Percentiles rank a stretch among this genome's conserved stretches.
Evolutionary conservation across 1,284 basidiomycete species (phyloP).

Genomic region (Microbotryum violaceum): DNA sequence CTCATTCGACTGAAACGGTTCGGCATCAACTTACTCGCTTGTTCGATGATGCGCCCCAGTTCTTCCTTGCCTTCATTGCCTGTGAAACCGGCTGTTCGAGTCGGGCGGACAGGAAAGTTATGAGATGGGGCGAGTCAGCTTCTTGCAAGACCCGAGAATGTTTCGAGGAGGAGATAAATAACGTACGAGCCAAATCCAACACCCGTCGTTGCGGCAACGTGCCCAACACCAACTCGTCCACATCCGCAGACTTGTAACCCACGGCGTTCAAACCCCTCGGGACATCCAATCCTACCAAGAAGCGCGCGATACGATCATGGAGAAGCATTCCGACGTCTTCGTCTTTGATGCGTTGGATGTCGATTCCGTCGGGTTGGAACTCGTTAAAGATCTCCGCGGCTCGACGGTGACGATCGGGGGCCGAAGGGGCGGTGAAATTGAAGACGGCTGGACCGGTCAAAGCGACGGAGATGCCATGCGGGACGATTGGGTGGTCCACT

Average conservation of each 20-base stretch:
- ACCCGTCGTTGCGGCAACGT: conserved; percentile 81
- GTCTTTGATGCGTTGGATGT: conserved; percentile 60
- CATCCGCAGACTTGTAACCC: conserved; percentile 45
- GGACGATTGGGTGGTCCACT: conserved; percentile 78
- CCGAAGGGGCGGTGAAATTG: conserved; percentile 84
- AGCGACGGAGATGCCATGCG: conserved; percentile 57
- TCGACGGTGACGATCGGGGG: conserved; percentile 81
- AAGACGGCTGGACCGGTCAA: conserved; percentile 85
- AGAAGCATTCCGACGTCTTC: conserved; percentile 70
- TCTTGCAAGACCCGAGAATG: too few relatives aligned
- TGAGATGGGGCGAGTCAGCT: too few relatives aligned
- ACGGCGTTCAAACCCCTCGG: conserved; percentile 80
- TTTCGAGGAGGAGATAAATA: not conserved
- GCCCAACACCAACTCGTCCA: conserved; percentile 61
- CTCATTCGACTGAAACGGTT: too few relatives aligned
- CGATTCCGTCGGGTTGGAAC: conserved; percentile 57
- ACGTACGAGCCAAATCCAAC: conserved; percentile 69
- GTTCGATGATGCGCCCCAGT: conserved; percentile 27
- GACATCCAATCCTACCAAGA: conserved; percentile 77
- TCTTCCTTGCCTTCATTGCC: conserved; percentile 28
- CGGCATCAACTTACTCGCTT: conserved; percentile 12
- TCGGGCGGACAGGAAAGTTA: not conserved
- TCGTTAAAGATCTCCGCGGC: conserved; percentile 69
- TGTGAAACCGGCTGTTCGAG: conserved; percentile 21
- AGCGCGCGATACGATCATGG: conserved; percentile 81